Evolutionary conservation across 2,329 filamentous ascomycete species (phyloP).

Genomic region (Harringtonia aguacate): DNA sequence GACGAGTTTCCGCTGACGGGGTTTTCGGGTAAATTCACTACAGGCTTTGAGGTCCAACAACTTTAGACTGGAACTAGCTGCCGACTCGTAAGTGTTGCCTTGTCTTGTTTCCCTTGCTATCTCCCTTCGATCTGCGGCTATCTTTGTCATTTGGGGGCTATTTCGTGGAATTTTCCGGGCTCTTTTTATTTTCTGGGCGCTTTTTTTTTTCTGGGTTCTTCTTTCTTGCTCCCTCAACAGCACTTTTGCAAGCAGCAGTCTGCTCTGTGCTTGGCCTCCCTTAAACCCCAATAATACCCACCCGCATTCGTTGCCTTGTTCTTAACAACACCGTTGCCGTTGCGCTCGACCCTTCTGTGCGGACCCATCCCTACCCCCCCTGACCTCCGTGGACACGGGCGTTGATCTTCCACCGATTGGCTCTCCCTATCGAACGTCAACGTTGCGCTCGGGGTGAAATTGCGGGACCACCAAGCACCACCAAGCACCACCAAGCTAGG

Average conservation of each 20-base stretch:
- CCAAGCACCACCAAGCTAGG: too few species aligned
- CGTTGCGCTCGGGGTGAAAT: too few species aligned
- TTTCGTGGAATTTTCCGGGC: too few species aligned
- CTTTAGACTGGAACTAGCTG: constrained; percentile 42
- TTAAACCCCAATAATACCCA: background rate
- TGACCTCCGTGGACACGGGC: too few species aligned
- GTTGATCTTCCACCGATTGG: too few species aligned
- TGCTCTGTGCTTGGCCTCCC: background rate
- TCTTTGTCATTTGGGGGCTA: background rate
- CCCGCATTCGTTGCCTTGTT: too few species aligned
- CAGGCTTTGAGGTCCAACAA: constrained; percentile 37
- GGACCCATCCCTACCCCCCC: too few species aligned
- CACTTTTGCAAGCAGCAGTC: background rate
- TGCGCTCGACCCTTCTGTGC: too few species aligned
- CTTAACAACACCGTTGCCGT: too few species aligned
- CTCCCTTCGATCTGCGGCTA: constrained; percentile 10
- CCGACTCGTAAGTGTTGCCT: constrained; percentile 43
- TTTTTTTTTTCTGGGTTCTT: background rate
- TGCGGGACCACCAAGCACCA: too few species aligned
- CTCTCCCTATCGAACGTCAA: too few species aligned
- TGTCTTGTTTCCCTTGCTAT: constrained; percentile 10
- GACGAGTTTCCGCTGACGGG: constrained; percentile 5
- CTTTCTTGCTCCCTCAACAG: background rate
- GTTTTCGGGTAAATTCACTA: constrained; percentile 7
- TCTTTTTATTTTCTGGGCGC: too few species aligned